phyloP scores from a whole-genome alignment of 345 rosid species.

The Corchorus olitorius region DNA sequence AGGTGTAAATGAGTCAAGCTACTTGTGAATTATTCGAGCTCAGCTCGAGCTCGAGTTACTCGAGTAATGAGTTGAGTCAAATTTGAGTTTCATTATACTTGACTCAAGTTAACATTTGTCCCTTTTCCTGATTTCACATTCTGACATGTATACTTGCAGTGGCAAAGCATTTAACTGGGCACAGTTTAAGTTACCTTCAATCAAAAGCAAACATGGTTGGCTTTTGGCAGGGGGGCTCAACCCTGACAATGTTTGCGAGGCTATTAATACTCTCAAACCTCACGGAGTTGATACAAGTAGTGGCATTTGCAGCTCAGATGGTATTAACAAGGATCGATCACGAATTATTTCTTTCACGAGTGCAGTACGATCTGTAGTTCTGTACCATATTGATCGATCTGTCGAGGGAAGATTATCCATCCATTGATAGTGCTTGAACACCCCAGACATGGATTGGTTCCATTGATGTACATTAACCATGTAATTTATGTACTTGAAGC shows the following conservation, averaged over 20 bases:
- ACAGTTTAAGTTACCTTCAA: constrained; percentile 63
- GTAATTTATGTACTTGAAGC: neutral
- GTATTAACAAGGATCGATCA: constrained; percentile 61
- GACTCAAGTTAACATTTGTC: neutral
- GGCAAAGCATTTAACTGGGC: constrained; percentile 83
- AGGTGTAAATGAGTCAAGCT: no score
- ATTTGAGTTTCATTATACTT: neutral
- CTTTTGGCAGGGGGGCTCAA: constrained; percentile 87
- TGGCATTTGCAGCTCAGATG: constrained; percentile 73
- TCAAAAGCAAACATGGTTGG: constrained; percentile 79
- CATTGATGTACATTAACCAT: no score
- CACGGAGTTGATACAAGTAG: constrained; percentile 86
- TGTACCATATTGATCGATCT: constrained; percentile 35
- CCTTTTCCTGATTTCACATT: neutral
- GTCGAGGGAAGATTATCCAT: neutral
- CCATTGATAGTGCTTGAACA: no score
- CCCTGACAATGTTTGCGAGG: constrained; percentile 62
- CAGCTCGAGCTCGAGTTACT: no score
- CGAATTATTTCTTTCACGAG: constrained; percentile 58
- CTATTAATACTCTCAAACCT: constrained; percentile 64
- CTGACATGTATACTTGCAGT: constrained; percentile 40
- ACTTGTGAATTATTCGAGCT: no score
- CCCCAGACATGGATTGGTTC: no score
- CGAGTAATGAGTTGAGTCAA: no score
- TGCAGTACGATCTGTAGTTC: constrained; percentile 51